phyloP scores from a whole-genome alignment of 2,329 filamentous ascomycete species.

The Orbilia javanica region DNA sequence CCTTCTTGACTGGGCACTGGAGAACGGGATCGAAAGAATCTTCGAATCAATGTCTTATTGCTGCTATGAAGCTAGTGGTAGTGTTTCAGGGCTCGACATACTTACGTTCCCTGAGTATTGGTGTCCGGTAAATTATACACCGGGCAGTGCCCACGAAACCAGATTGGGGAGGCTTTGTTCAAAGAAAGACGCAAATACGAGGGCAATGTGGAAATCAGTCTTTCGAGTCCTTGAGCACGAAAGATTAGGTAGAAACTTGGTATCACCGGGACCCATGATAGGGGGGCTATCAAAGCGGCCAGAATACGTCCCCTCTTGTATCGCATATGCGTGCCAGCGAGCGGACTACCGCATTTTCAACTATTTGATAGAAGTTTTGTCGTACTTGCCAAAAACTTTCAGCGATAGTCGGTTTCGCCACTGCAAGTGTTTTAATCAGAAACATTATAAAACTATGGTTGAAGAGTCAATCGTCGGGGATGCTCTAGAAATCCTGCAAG shows the following conservation, averaged over 20 bases:
- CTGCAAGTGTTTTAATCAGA: background rate
- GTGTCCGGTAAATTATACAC: background rate
- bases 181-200: background rate
- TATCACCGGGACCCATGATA: no score
- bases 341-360: background rate
- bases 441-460: background rate
- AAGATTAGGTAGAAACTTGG: no score
- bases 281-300: constrained; percentile 3
- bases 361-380: background rate
- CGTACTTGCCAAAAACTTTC: background rate
- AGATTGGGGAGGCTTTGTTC: constrained; percentile 3
- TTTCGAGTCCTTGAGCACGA: background rate
- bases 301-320: background rate
- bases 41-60: background rate
- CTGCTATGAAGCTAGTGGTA: no score
- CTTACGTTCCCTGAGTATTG: background rate
- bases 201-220: background rate
- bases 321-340: background rate
- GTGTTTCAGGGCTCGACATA: background rate
- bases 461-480: background rate
- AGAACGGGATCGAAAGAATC: background rate
- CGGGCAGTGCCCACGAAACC: no score
- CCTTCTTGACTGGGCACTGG: constrained; percentile 22
- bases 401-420: background rate
- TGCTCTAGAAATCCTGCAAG: background rate